Evolutionary conservation across 2,329 filamentous ascomycete genomes (phyloP).

Genomic region (Colletotrichum sansevieriae): DNA sequence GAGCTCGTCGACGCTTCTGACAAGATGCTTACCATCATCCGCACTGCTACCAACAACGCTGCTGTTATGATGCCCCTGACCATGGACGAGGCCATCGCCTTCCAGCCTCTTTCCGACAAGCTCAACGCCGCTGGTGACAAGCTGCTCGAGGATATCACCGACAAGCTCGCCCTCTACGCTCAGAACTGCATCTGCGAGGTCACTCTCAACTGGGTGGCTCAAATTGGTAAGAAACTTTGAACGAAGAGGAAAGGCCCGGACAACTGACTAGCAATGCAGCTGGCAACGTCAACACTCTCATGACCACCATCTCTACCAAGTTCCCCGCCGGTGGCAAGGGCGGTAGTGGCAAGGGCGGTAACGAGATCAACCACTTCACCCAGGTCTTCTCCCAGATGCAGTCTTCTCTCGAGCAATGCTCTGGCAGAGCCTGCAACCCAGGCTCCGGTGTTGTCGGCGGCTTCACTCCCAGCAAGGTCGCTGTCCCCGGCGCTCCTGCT

Average conservation of each 20-base stretch:
- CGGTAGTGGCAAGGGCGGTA: slow-evolving; percentile 38
- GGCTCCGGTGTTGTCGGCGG: not conserved
- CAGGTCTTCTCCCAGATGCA: slow-evolving; percentile 35
- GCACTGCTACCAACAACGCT: slow-evolving; percentile 39
- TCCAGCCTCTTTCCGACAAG: slow-evolving; percentile 38
- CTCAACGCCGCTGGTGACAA: slow-evolving; percentile 40
- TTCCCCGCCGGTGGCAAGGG: slow-evolving; percentile 41
- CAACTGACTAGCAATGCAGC: not conserved
- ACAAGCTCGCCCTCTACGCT: slow-evolving; percentile 23
- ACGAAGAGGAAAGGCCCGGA: no score
- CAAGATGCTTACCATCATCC: slow-evolving; percentile 36
- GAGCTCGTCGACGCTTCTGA: slow-evolving; percentile 19
- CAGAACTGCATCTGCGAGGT: slow-evolving; percentile 26
- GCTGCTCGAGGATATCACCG: slow-evolving; percentile 33
- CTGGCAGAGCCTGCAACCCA: slow-evolving; percentile 5
- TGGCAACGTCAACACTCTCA: slow-evolving; percentile 39
- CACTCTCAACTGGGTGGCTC: slow-evolving; percentile 34
- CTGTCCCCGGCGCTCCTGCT: not conserved
- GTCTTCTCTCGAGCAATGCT: slow-evolving; percentile 23
- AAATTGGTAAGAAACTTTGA: slow-evolving; percentile 12
- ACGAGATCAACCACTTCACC: slow-evolving; percentile 38
- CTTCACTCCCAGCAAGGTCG: not conserved
- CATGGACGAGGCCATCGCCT: slow-evolving; percentile 40
- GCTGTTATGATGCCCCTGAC: slow-evolving; percentile 26
- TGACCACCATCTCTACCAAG: slow-evolving; percentile 40